These are phyloP conservation scores for Sphaerulina musiva DNA, from an alignment of 2,329 filamentous ascomycete species.

Conservation along the genomic window DNA sequence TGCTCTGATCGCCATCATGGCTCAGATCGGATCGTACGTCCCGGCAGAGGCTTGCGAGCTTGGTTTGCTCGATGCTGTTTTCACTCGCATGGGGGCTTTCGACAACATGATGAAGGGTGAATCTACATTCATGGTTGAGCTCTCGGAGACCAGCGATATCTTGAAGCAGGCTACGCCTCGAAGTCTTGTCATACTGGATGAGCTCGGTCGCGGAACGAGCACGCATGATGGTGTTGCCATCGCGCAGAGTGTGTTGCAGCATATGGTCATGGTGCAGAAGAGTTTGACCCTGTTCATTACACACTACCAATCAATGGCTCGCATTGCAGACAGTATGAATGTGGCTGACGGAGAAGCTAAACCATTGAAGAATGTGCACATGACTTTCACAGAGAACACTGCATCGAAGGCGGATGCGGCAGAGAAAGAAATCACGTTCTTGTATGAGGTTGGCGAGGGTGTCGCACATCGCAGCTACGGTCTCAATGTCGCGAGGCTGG, in stretches of 20 bases:
- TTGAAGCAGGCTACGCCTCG: constrained; percentile 80
- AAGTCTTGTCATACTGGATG: constrained; percentile 85
- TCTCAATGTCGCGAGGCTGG: constrained; percentile 82
- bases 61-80: constrained; percentile 82
- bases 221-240: constrained; percentile 97
- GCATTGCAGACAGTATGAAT: constrained; percentile 62
- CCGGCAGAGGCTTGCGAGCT: constrained; percentile 68
- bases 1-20: constrained; percentile 86
- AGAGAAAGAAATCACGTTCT: constrained; percentile 79
- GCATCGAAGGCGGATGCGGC: constrained; percentile 42
- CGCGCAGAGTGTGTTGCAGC: constrained; percentile 80
- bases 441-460: constrained; percentile 87
- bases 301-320: constrained; percentile 84
- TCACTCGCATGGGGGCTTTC: constrained; percentile 90
- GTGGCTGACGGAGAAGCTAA: constrained; percentile 42
- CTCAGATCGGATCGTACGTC: constrained; percentile 90
- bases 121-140: constrained; percentile 95
- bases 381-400: constrained; percentile 65
- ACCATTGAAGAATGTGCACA: constrained; percentile 76
- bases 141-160: constrained; percentile 86
- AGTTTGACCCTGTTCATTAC: constrained; percentile 93
- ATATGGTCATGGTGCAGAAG: constrained; percentile 66
- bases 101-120: constrained; percentile 96
- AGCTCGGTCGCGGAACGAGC: constrained; percentile 85
- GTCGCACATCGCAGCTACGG: constrained; percentile 93